phyloP scores from a whole-genome alignment of 1,284 basidiomycete genomes.

The Agaricales sp. region DNA sequence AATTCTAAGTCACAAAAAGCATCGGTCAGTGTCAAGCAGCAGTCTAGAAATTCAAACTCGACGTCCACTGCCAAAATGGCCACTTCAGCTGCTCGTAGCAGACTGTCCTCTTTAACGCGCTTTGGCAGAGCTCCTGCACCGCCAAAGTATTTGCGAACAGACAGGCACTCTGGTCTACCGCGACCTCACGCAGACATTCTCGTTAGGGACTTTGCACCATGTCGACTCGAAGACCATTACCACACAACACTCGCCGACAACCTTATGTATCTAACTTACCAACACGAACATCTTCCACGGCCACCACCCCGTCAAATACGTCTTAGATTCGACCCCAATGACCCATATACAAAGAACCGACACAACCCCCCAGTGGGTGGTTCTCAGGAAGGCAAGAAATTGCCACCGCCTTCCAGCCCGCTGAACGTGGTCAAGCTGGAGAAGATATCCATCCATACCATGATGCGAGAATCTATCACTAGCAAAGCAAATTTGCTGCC shows the following conservation, averaged over 20 bases:
- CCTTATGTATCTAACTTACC: constrained; percentile 93
- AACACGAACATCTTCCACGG: constrained; percentile 51
- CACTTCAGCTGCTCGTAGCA: neutral
- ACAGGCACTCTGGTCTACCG: constrained; percentile 45
- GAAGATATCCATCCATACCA: constrained; percentile 76
- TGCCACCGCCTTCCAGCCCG: constrained; percentile 50
- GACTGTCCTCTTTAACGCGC: constrained; percentile 19
- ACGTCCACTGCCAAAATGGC: neutral
- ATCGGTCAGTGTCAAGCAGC: no score
- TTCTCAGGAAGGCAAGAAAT: constrained; percentile 52
- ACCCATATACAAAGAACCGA: constrained; percentile 74
- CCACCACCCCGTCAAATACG: constrained; percentile 48
- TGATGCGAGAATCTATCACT: constrained; percentile 70
- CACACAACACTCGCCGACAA: constrained; percentile 74
- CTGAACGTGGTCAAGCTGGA: constrained; percentile 72
- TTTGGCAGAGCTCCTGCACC: constrained; percentile 40
- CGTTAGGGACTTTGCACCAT: constrained; percentile 64
- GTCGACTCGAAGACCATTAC: constrained; percentile 82
- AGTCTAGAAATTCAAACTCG: no score
- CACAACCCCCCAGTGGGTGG: constrained; percentile 70
- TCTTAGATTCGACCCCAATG: constrained; percentile 63
- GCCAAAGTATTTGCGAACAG: constrained; percentile 33
- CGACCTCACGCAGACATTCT: constrained; percentile 54
- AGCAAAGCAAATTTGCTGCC: constrained; percentile 76
- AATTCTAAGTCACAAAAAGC: no score